These are phyloP conservation scores for Cadophora malorum DNA, from an alignment of 2,329 filamentous ascomycete species.

Conservation along the genomic window DNA sequence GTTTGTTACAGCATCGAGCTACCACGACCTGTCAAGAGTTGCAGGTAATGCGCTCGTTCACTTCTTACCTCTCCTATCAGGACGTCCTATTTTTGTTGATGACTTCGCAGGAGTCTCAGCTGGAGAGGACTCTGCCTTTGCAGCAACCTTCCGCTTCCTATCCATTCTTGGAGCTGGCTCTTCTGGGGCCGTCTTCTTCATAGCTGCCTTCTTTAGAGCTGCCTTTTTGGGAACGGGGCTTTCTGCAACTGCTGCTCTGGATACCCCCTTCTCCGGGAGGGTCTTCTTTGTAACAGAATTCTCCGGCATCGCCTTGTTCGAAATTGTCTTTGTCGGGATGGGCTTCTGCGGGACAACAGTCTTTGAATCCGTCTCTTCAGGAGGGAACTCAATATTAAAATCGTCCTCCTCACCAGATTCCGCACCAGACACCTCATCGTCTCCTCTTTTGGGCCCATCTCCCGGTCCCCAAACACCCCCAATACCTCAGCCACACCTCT, in stretches of 20 bases:
- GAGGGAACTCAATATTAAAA: not conserved
- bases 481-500: constrained; percentile 37
- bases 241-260: not conserved
- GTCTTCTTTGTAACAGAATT: not conserved
- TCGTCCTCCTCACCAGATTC: constrained; percentile 8
- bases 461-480: constrained; percentile 41
- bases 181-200: not conserved
- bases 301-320: not conserved
- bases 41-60: too few species aligned
- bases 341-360: not conserved
- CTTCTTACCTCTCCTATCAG: not conserved
- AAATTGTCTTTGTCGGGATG: not conserved
- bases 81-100: not conserved
- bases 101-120: not conserved
- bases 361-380: not conserved
- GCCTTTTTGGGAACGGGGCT: not conserved
- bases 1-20: too few species aligned
- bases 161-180: not conserved
- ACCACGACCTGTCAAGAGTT: not conserved
- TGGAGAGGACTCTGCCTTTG: not conserved
- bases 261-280: not conserved
- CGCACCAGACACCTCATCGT: not conserved
- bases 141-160: too few species aligned
- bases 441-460: constrained; percentile 15
- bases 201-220: not conserved